Evolutionary conservation across 768 basidiomycete species (phyloP).

Genomic region (Psilocybe tampanensis): DNA sequence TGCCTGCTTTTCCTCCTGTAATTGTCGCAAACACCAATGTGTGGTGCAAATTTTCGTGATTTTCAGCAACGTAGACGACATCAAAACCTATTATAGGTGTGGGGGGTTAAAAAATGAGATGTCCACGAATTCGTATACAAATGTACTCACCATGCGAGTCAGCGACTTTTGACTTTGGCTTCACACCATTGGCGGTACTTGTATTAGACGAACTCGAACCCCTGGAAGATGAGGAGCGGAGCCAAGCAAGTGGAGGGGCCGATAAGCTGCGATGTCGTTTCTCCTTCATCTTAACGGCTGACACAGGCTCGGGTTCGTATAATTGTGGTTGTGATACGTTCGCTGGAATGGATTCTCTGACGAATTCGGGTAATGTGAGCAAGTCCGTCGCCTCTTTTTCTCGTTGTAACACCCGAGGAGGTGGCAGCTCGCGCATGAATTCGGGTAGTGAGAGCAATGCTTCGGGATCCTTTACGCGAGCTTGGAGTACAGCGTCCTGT

Average conservation of each 20-base stretch:
- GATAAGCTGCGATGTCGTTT: slow-evolving; percentile 56
- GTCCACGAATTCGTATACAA: not conserved
- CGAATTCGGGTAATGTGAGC: slow-evolving; percentile 61
- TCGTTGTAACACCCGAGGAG: slow-evolving; percentile 25
- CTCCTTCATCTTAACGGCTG: slow-evolving; percentile 19
- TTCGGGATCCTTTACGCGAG: slow-evolving; percentile 48
- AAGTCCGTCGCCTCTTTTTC: slow-evolving; percentile 47
- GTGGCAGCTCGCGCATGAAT: slow-evolving; percentile 59
- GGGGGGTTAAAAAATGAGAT: not conserved
- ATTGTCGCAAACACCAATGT: slow-evolving; percentile 75
- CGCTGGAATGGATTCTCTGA: slow-evolving; percentile 48
- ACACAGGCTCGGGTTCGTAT: not conserved
- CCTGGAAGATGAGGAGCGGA: slow-evolving; percentile 37
- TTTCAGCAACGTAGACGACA: slow-evolving; percentile 63
- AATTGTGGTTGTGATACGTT: slow-evolving; percentile 22
- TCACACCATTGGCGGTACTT: slow-evolving; percentile 14
- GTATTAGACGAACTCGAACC: slow-evolving; percentile 15
- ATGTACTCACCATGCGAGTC: slow-evolving; percentile 19
- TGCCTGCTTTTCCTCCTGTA: slow-evolving; percentile 46
- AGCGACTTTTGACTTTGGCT: slow-evolving; percentile 20
- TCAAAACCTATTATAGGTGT: slow-evolving; percentile 38
- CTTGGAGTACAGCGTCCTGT: slow-evolving; percentile 72
- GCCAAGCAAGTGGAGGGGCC: slow-evolving; percentile 62
- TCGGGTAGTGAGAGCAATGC: slow-evolving; percentile 60
- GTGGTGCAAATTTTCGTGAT: slow-evolving; percentile 84